Conservation (phyloP, 108 stramenopile genomes). For the Schizochytrium sp. region DNA sequence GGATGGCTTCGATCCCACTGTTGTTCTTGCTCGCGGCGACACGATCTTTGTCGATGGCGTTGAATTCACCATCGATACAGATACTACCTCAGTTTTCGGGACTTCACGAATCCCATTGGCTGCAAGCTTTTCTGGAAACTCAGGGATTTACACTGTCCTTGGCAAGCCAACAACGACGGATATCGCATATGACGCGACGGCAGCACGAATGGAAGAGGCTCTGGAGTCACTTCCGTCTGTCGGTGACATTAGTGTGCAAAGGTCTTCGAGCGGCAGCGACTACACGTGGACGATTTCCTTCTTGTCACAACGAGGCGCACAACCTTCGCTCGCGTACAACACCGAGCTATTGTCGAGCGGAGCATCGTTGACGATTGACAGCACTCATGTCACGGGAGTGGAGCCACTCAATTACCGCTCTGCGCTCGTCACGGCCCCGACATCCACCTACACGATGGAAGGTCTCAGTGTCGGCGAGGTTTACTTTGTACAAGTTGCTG, state of each 20-base stretch:
- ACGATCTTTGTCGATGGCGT: not conserved
- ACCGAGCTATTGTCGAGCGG: not conserved
- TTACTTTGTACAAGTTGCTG: not conserved
- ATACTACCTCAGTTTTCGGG: not conserved
- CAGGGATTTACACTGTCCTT: not conserved
- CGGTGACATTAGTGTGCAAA: slow-evolving; percentile 43
- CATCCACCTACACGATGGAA: not conserved
- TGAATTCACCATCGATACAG: not conserved
- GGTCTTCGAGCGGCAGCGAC: slow-evolving; percentile 16
- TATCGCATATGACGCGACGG: slow-evolving; percentile 24
- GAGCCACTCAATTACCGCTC: not conserved
- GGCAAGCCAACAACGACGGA: slow-evolving; percentile 12
- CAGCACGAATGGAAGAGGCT: slow-evolving; percentile 30
- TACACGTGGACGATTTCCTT: not conserved
- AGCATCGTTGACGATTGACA: not conserved
- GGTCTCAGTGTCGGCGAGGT: not conserved
- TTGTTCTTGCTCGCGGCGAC: not conserved
- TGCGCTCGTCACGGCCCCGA: not conserved
- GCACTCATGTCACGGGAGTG: not conserved
- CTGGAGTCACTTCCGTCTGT: slow-evolving; percentile 48
- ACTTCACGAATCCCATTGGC: not conserved
- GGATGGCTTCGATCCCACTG: not conserved
- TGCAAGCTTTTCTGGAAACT: not conserved
- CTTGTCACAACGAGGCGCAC: not conserved
- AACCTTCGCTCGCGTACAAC: not conserved